phyloP scores from a whole-genome alignment of 345 rosid genomes.

The Draba incana region DNA sequence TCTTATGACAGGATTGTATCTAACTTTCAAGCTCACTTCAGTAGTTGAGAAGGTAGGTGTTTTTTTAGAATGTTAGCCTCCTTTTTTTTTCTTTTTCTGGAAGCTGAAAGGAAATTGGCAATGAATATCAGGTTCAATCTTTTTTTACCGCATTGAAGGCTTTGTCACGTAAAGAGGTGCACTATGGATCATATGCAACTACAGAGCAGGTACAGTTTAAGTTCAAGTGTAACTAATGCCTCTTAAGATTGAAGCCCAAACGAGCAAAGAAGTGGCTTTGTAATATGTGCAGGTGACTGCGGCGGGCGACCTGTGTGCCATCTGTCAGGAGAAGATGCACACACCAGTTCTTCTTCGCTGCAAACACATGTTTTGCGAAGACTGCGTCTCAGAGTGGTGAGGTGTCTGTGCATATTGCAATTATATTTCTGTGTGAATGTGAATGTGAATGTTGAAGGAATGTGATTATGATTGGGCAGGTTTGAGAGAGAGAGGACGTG shows the following conservation, averaged over 20 bases:
- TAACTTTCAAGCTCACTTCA: constrained; percentile 85
- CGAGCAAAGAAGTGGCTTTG: constrained; percentile 30
- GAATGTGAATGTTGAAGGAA: constrained; percentile 24
- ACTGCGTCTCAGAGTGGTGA: constrained; percentile 98
- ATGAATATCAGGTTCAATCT: constrained; percentile 73
- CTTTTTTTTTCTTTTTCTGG: neutral
- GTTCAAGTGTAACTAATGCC: constrained; percentile 10
- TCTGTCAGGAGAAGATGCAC: constrained; percentile 99
- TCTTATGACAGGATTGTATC: constrained; percentile 73
- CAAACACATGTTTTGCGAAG: constrained; percentile 97
- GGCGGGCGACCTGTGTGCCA: constrained; percentile 94
- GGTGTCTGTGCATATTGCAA: constrained; percentile 29
- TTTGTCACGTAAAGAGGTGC: constrained; percentile 88
- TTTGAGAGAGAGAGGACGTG: constrained; percentile 99
- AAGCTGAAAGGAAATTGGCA: constrained; percentile 18
- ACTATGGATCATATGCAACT: constrained; percentile 97
- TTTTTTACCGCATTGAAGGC: constrained; percentile 90
- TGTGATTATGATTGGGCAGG: constrained; percentile 54
- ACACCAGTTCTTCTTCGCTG: constrained; percentile 91
- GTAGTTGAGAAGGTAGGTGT: constrained; percentile 70
- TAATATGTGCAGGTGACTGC: constrained; percentile 74
- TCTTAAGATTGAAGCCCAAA: constrained; percentile 20
- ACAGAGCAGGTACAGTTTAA: constrained; percentile 77
- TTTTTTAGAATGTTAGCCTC: constrained; percentile 3
- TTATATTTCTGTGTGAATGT: constrained; percentile 11